Base-by-base conservation (phyloP, 352 stramenopile genomes). In the Phytophthora idaei region DNA sequence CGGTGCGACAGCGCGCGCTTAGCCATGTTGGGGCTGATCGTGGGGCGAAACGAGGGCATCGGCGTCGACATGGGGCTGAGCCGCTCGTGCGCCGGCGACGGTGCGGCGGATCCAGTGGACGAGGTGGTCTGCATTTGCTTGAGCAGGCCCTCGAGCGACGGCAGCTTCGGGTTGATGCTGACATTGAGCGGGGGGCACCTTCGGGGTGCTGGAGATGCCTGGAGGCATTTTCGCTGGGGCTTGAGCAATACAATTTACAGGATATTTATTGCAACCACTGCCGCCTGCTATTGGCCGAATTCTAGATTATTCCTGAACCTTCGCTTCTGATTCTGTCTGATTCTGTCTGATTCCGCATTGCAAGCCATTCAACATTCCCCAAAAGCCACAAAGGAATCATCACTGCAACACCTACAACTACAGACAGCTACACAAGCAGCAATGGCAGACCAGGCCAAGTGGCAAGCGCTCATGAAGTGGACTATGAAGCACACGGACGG, bases 401-500 rank as follows among this genome's bases (percentile, higher is more conserved):
- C 27, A 28, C 41, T 47, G 5, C 14, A 25, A 6, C 7, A 39
- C 2, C 3, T 42, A 42, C 36, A 39, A 8, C 32, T 37, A 37
- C 32, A 37, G 36, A 42, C 12, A 17, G 10, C 10, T 17, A 42
- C 36, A 4, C 10, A 42, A 2, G n/a, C 34, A 14, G 29, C 34
- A 3, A 49, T 50, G 56, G 71, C 73, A 64, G 88, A 96, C 69
- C 85, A 81, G 45, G 90, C 86, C 68, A 96, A 96, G 69, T 96
- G 88, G 88, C 82, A 93, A 42, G 88, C 83, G n/a, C 74, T 96
- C 17, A 80, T 96, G 81, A 88, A 87, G 61, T 96, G 88, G 88
- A 94, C 81, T 49, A 94, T 96, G 88, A 88, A 94, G 71, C 87
- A 96, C 66, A 76, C 81, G 65, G 86, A 96, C 62, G 86, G 85